These are phyloP conservation scores for Neurospora cerealis DNA, from an alignment of 495 filamentous ascomycete species.

Conservation along the genomic window DNA sequence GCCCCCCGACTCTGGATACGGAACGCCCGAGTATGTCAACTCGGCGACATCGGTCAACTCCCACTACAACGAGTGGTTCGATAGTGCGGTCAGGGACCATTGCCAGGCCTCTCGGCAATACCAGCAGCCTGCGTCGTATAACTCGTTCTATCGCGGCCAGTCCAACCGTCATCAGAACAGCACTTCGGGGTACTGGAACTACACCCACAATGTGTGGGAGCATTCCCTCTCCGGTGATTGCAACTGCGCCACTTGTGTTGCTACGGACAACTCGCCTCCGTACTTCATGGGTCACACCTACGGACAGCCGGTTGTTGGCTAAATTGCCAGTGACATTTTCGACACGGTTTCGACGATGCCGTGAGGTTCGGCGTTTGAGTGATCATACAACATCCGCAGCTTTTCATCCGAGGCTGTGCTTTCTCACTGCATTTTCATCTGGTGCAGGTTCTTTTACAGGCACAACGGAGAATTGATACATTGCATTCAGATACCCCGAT, in stretches of 20 bases:
- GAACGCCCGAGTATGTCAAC: slow-evolving; percentile 38
- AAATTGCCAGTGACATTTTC: slow-evolving; percentile 7
- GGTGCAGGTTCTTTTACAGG: slow-evolving; percentile 9
- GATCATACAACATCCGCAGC: not conserved
- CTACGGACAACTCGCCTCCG: slow-evolving; percentile 42
- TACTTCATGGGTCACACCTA: slow-evolving; percentile 57
- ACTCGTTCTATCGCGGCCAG: slow-evolving; percentile 42
- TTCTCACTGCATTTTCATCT: slow-evolving; percentile 14
- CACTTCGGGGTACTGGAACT: slow-evolving; percentile 32
- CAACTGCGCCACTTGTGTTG: slow-evolving; percentile 54
- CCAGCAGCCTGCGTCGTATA: slow-evolving; percentile 29
- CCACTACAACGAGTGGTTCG: slow-evolving; percentile 38
- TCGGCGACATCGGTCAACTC: slow-evolving; percentile 34
- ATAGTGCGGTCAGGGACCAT: slow-evolving; percentile 25
- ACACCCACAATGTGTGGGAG: slow-evolving; percentile 49
- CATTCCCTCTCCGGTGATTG: slow-evolving; percentile 54
- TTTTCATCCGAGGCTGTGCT: slow-evolving; percentile 5
- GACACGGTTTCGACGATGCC: not conserved
- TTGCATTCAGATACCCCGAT: slow-evolving; percentile 34
- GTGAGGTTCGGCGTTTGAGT: slow-evolving; percentile 1
- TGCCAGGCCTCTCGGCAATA: slow-evolving; percentile 18
- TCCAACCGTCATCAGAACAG: slow-evolving; percentile 22
- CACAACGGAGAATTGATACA: slow-evolving; percentile 23
- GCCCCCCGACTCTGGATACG: slow-evolving; percentile 42
- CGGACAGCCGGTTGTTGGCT: slow-evolving; percentile 56